phyloP scores from a whole-genome alignment of 495 filamentous ascomycete species.

The Letharia columbiana region DNA sequence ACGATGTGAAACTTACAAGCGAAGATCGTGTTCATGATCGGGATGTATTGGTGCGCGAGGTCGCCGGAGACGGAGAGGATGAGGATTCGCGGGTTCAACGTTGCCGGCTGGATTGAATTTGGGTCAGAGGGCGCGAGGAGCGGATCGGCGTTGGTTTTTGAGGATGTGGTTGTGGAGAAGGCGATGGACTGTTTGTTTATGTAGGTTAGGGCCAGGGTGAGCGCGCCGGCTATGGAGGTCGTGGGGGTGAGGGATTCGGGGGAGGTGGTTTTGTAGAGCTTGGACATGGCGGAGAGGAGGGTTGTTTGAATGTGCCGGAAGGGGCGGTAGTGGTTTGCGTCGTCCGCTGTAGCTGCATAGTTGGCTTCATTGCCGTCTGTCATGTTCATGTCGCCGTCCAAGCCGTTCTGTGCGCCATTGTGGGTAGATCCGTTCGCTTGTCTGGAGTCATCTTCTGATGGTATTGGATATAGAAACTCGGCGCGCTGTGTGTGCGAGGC shows the following conservation, averaged over 20 bases:
- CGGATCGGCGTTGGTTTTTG: constrained; percentile 26
- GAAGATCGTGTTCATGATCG: constrained; percentile 96
- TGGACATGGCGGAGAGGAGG: constrained; percentile 59
- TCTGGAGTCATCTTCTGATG: constrained; percentile 22
- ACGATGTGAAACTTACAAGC: constrained; percentile 33
- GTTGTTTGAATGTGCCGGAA: constrained; percentile 78
- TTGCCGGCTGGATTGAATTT: constrained; percentile 33
- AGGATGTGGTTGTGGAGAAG: constrained; percentile 26
- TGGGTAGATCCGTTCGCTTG: constrained; percentile 25
- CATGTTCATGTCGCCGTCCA: constrained; percentile 39
- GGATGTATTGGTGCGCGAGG: constrained; percentile 85
- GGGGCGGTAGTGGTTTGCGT: constrained; percentile 82
- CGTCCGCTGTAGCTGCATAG: constrained; percentile 25
- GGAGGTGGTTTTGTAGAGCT: constrained; percentile 59
- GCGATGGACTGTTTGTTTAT: constrained; percentile 56
- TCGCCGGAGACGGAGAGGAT: constrained; percentile 76
- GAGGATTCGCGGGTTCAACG: constrained; percentile 75
- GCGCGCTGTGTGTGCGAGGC: constrained; percentile 80
- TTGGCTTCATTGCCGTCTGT: constrained; percentile 26
- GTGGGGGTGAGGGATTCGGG: constrained; percentile 55
- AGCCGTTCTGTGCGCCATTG: constrained; percentile 8
- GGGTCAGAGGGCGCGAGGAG: constrained; percentile 36
- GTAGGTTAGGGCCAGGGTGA: constrained; percentile 81
- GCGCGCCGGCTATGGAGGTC: constrained; percentile 80
- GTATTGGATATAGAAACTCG: constrained; percentile 75